Percentiles rank a stretch among this genome's conserved stretches.
Conservation (phyloP, 345 rosid species). For the Citrus unshiu region DNA sequence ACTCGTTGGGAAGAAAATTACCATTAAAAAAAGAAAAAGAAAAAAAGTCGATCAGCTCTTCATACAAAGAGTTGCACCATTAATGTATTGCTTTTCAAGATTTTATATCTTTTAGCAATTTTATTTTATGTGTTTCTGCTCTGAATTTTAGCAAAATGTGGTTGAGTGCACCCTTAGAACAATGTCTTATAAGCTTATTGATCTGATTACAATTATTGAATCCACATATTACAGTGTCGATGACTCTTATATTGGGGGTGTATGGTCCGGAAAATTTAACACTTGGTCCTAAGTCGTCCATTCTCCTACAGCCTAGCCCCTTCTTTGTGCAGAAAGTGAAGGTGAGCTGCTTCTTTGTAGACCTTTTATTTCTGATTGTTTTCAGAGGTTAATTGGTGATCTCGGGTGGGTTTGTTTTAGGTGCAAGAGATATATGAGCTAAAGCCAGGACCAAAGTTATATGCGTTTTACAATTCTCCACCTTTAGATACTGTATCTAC, state of each 20-base stretch:
- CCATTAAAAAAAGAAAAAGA: too few species aligned
- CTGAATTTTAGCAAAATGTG: too few species aligned
- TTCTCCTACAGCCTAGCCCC: conserved; percentile 67
- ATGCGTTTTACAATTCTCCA: conserved; percentile 67
- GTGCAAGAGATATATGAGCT: conserved; percentile 58
- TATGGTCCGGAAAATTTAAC: conserved; percentile 58
- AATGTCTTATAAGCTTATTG: not conserved
- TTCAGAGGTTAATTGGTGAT: not conserved
- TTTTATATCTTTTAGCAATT: too few species aligned
- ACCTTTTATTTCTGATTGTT: not conserved
- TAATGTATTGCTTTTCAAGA: not conserved
- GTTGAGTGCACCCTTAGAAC: not conserved
- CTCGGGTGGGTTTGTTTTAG: conserved; percentile 31
- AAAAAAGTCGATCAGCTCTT: too few species aligned
- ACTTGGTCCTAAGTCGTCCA: conserved; percentile 71
- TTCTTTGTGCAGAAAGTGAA: conserved; percentile 71
- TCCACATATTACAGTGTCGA: conserved; percentile 51
- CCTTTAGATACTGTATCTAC: conserved; percentile 52
- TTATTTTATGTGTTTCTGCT: too few species aligned
- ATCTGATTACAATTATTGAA: not conserved
- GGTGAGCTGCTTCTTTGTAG: conserved; percentile 35
- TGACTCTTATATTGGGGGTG: conserved; percentile 86
- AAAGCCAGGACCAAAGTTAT: conserved; percentile 46
- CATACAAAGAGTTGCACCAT: not conserved
- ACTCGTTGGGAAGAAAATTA: too few species aligned